phyloP scores from a whole-genome alignment of 2,329 filamentous ascomycete genomes.

The Trichoderma polysporum region DNA sequence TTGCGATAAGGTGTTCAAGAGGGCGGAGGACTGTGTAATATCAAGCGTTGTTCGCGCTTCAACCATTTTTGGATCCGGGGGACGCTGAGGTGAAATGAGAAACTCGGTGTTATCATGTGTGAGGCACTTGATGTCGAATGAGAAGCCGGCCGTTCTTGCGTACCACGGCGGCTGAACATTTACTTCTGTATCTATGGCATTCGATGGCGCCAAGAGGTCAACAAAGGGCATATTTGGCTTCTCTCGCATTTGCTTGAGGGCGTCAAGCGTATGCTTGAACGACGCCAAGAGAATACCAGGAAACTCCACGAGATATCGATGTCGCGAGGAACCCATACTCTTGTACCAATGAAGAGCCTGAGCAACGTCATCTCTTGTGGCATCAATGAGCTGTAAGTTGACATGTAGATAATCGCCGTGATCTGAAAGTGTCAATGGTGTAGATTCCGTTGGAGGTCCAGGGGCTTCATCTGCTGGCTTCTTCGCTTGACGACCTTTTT shows the following conservation, averaged over 20 bases:
- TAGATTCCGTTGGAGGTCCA: background rate
- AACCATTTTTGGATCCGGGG: constrained; percentile 28
- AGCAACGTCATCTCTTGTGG: constrained; percentile 24
- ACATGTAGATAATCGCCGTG: constrained; percentile 33
- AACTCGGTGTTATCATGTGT: constrained; percentile 23
- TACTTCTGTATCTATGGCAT: constrained; percentile 23
- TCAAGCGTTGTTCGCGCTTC: constrained; percentile 50
- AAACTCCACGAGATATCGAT: constrained; percentile 55
- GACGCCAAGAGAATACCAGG: constrained; percentile 58
- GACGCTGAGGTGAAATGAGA: constrained; percentile 24
- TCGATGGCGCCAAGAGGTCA: constrained; percentile 43
- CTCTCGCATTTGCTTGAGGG: constrained; percentile 53
- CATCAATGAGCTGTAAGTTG: constrained; percentile 32
- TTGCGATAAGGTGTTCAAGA: constrained; percentile 53
- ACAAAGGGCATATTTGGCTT: constrained; percentile 48
- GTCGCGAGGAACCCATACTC: constrained; percentile 16
- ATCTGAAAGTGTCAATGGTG: constrained; percentile 3
- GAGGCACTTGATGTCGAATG: constrained; percentile 37
- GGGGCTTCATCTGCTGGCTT: constrained; percentile 22
- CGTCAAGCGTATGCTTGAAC: constrained; percentile 56
- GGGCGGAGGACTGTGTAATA: constrained; percentile 47
- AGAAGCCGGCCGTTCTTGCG: constrained; percentile 47
- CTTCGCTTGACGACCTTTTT: constrained; percentile 20
- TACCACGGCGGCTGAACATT: constrained; percentile 51
- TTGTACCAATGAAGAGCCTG: constrained; percentile 35